phyloP scores from a whole-genome alignment of 768 basidiomycete species.

The Strobilomyces dryophilus region DNA sequence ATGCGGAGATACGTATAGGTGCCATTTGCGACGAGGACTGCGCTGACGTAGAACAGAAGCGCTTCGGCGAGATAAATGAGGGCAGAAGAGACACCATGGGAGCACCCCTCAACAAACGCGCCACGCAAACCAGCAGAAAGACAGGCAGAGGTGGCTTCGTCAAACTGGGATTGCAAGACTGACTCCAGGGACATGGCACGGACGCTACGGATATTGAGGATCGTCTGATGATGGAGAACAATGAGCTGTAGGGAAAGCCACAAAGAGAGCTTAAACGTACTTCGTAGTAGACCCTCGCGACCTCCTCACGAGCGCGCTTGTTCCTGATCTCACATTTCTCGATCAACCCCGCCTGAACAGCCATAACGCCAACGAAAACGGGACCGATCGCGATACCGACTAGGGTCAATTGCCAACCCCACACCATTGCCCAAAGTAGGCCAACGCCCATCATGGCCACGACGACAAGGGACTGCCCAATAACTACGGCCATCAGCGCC shows the following conservation, averaged over 20 bases:
- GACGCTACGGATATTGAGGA: conserved; percentile 83
- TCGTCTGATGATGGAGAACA: conserved; percentile 40
- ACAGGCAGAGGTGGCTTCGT: conserved; percentile 55
- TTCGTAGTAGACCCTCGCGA: conserved; percentile 83
- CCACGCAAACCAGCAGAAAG: conserved; percentile 66
- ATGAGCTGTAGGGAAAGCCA: not conserved
- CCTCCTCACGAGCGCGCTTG: conserved; percentile 82
- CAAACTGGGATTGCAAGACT: conserved; percentile 68
- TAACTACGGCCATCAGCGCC: conserved; percentile 65
- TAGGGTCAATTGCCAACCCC: conserved; percentile 91
- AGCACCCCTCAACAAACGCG: conserved; percentile 86
- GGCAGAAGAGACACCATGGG: conserved; percentile 74
- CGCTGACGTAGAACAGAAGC: conserved; percentile 86
- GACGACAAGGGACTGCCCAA: conserved; percentile 72
- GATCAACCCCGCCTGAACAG: conserved; percentile 68
- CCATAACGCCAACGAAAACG: conserved; percentile 72
- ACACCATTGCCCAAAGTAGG: conserved; percentile 81
- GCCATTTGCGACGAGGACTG: conserved; percentile 75
- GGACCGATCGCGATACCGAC: conserved; percentile 86
- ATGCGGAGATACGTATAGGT: conserved; percentile 85
- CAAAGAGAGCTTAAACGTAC: conserved; percentile 37
- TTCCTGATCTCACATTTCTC: conserved; percentile 71
- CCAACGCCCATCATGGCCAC: conserved; percentile 78
- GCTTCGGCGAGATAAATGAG: conserved; percentile 90
- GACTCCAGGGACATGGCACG: conserved; percentile 81